Percentiles rank a stretch among this genome's conserved stretches.
These are phyloP conservation scores for Brettanomyces bruxellensis DNA, from an alignment of 805 yeast genomes.

Conservation along the genomic window DNA sequence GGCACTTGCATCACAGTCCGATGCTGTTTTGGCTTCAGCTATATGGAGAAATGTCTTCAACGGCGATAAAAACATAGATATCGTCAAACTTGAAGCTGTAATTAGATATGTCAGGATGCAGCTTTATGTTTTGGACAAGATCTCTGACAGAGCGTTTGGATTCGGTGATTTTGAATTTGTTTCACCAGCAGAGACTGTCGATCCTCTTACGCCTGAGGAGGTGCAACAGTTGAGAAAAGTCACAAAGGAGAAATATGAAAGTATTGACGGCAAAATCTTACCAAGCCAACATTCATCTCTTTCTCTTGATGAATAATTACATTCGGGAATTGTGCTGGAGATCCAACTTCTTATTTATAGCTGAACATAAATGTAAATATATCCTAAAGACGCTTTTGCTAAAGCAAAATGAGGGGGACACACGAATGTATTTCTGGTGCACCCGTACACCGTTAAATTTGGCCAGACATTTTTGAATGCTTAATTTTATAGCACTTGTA, in stretches of 20 bases:
- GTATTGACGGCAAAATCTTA: constrained; percentile 34
- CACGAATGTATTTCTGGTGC: too few relatives aligned
- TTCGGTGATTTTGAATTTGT: constrained; percentile 82
- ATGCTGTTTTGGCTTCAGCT: constrained; percentile 68
- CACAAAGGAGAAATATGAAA: constrained; percentile 46
- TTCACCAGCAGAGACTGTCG: constrained; percentile 72
- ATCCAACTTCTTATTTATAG: too few relatives aligned
- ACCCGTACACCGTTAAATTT: too few relatives aligned
- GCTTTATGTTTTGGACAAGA: constrained; percentile 73
- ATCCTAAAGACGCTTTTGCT: too few relatives aligned
- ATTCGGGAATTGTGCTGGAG: not conserved
- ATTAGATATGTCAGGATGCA: constrained; percentile 89
- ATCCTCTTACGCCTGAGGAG: constrained; percentile 59
- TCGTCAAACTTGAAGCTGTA: constrained; percentile 76
- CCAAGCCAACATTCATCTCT: constrained; percentile 54
- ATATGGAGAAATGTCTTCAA: constrained; percentile 88
- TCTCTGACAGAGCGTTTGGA: constrained; percentile 89
- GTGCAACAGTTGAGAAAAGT: constrained; percentile 41
- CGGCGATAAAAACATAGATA: constrained; percentile 72
- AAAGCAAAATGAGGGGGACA: too few relatives aligned
- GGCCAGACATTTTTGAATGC: too few relatives aligned
- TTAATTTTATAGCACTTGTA: too few relatives aligned
- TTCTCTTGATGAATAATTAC: constrained; percentile 35
- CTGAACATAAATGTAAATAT: too few relatives aligned
- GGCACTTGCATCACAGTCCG: constrained; percentile 66